These are phyloP conservation scores for Candida tallmaniae DNA, from an alignment of 805 yeast genomes.

Conservation along the genomic window DNA sequence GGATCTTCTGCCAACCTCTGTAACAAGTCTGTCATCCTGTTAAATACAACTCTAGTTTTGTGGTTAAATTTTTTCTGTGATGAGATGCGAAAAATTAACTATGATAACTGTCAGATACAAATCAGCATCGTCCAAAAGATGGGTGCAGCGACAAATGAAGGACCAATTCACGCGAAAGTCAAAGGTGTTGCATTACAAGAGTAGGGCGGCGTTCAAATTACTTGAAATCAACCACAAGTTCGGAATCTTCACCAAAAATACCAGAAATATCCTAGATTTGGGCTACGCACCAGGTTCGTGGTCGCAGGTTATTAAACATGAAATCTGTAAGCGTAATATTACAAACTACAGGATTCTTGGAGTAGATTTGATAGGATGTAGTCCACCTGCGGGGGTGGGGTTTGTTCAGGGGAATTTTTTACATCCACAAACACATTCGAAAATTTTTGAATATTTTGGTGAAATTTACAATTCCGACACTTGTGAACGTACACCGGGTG, in stretches of 20 bases:
- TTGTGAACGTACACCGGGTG: no score
- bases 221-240: conserved; percentile 67
- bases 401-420: conserved; percentile 40
- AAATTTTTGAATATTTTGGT: conserved; percentile 49
- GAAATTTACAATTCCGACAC: background rate
- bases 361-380: conserved; percentile 46
- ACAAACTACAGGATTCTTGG: conserved; percentile 60
- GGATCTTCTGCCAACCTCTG: conserved; percentile 13
- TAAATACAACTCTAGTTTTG: background rate
- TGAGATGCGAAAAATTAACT: conserved; percentile 9
- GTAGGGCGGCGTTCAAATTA: conserved; percentile 90
- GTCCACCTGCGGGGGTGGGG: conserved; percentile 33
- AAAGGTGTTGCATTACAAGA: conserved; percentile 53
- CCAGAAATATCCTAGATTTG: conserved; percentile 70
- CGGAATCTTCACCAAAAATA: conserved; percentile 47
- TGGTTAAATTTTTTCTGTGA: conserved; percentile 7
- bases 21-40: conserved; percentile 2
- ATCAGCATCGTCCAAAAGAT: conserved; percentile 52
- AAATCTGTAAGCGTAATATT: conserved; percentile 21
- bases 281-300: conserved; percentile 96
- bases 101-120: conserved; percentile 5
- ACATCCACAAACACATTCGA: conserved; percentile 47
- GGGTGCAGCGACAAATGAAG: conserved; percentile 67
- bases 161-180: conserved; percentile 72
- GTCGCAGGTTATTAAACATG: conserved; percentile 75